Evolutionary conservation across 345 rosid species (phyloP), one percentile per base, ranked within the genome.

Genomic region (Brassica cretica): DNA sequence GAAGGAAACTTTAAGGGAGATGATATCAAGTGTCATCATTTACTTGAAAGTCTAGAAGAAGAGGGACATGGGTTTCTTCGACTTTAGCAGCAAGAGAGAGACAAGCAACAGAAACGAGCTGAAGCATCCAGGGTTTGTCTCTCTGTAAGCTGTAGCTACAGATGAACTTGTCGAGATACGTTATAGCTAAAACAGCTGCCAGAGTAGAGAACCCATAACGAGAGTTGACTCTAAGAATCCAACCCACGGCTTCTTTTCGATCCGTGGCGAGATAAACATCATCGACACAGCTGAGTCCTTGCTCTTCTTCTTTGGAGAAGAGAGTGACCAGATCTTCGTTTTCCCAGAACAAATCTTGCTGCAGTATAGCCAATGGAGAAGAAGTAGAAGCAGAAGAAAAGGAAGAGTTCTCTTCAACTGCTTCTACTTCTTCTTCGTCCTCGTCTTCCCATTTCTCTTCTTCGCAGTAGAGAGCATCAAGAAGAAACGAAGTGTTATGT

Each of bases 71-170:
- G 49, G 87, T 90, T 84, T 96, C 99, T 78, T 96, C 99, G 10
- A 96, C 89, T 80, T 96, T 96, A 19, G 99, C 99, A 60, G 98
- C 94, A n/a, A 96, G 69, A 33, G 99, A 93, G 70, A 96, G 88
- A 37, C 98, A 96, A 68, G 97, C 84, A 10, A 96, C 96, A 9
- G 98, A 91, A 21, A 88, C 82, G 5, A 96, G 93, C 80, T 91
- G 99, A 76, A 86, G 85, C 96, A 85, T 90, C 99, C 99, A 96
- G 33, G 96, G 96, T 82, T 88, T 88, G 68, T 89, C 94, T 12
- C 76, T 75, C 70, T 88, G 90, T 55, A 84, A 79, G 18, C 81
- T 86, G 73, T 82, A 77, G 67, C 80, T 82, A 14, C 71, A 73
- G 15, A 96, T 81, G 84, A 96, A 93, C 82, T 96, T 86, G 77